Evolutionary conservation across 108 stramenopile species (phyloP).

Genomic region (Discostella pseudostelligera): DNA sequence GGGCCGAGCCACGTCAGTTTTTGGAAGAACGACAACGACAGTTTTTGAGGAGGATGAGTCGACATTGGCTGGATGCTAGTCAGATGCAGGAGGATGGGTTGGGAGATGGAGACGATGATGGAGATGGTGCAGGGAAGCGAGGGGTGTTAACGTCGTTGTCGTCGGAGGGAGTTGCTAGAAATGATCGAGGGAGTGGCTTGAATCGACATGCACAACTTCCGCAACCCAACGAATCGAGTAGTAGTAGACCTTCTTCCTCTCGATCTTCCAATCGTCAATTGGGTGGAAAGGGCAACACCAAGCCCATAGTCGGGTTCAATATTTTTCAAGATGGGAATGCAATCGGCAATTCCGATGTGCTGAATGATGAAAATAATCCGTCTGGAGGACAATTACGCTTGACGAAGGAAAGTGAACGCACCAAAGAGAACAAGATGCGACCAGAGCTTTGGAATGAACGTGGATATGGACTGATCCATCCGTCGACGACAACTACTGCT

Average conservation of each 20-base stretch:
- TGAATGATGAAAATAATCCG: slow-evolving; percentile 27
- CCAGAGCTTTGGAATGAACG: slow-evolving; percentile 82
- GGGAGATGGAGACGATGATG: slow-evolving; percentile 48
- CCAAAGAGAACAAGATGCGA: slow-evolving; percentile 68
- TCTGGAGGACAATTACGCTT: slow-evolving; percentile 27
- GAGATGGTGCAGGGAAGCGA: slow-evolving; percentile 42
- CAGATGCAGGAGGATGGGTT: slow-evolving; percentile 35
- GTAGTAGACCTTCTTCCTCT: not conserved
- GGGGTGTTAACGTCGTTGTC: slow-evolving; percentile 58
- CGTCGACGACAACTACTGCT: slow-evolving; percentile 4
- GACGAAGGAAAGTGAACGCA: slow-evolving; percentile 57
- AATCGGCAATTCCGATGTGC: slow-evolving; percentile 12
- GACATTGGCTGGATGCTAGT: slow-evolving; percentile 71
- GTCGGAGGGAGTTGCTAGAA: slow-evolving; percentile 44
- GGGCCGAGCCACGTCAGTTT: slow-evolving; percentile 65
- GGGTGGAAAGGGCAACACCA: slow-evolving; percentile 4
- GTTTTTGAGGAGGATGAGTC: slow-evolving; percentile 82
- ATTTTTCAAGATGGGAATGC: slow-evolving; percentile 67
- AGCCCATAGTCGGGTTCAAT: slow-evolving; percentile 40
- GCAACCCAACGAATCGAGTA: slow-evolving; percentile 5
- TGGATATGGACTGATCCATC: slow-evolving; percentile 57
- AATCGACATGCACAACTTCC: slow-evolving; percentile 9
- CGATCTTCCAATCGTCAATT: slow-evolving; percentile 1
- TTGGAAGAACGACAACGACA: slow-evolving; percentile 72
- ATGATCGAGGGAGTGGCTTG: slow-evolving; percentile 43